Conservation (phyloP, 2,329 filamentous ascomycete genomes). For the Nothopassalora personata region DNA sequence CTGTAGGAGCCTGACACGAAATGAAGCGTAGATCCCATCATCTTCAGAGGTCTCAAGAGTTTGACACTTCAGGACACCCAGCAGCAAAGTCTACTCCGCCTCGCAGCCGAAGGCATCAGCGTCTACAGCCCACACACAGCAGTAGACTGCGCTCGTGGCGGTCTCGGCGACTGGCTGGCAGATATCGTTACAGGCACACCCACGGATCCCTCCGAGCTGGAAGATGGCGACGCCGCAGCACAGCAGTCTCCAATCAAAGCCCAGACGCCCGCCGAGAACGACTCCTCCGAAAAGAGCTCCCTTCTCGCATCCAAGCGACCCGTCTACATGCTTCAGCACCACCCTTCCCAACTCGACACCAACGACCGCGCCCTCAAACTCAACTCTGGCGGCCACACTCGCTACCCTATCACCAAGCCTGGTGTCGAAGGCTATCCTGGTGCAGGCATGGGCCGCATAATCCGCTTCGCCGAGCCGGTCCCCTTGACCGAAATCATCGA, state of each 20-base stretch:
- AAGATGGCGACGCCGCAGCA: conserved; percentile 8
- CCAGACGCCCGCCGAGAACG: conserved; percentile 5
- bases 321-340: conserved; percentile 42
- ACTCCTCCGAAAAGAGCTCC: conserved; percentile 33
- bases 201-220: conserved; percentile 23
- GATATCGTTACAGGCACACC: conserved; percentile 66
- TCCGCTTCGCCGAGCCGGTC: conserved; percentile 51
- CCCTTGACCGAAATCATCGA: conserved; percentile 55
- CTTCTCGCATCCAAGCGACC: conserved; percentile 35
- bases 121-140: conserved; percentile 94
- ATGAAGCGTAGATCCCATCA: conserved; percentile 71
- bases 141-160: conserved; percentile 76
- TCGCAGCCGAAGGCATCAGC: conserved; percentile 81
- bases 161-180: conserved; percentile 91
- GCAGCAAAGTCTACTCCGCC: conserved; percentile 74
- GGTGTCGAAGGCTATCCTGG: conserved; percentile 38
- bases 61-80: conserved; percentile 80
- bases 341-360: conserved; percentile 42
- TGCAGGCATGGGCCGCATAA: conserved; percentile 58
- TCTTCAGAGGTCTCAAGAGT: conserved; percentile 88
- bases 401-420: conserved; percentile 51
- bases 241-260: conserved; percentile 6
- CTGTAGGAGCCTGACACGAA: conserved; percentile 23
- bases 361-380: conserved; percentile 34
- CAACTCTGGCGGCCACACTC: conserved; percentile 44